phyloP scores from a whole-genome alignment of 2,329 filamentous ascomycete genomes.

The Amauroascus niger region DNA sequence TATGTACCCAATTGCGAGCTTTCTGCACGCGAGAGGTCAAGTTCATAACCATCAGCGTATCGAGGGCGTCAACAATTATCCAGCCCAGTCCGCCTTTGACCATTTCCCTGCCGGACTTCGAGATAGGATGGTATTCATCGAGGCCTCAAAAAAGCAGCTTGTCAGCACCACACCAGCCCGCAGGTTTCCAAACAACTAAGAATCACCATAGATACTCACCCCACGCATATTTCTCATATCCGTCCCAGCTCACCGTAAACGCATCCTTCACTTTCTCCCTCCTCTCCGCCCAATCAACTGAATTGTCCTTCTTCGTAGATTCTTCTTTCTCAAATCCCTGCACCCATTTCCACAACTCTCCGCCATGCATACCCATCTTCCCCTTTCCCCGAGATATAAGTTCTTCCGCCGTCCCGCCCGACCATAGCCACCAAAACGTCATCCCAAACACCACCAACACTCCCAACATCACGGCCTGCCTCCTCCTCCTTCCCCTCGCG shows the following conservation, averaged over 20 bases:
- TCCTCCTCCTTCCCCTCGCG: slow-evolving; percentile 42
- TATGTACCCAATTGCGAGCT: slow-evolving; percentile 80
- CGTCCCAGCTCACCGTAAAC: slow-evolving; percentile 85
- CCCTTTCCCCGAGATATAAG: background rate
- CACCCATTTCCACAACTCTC: slow-evolving; percentile 49
- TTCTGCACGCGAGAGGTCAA: slow-evolving; percentile 73
- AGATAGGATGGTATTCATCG: slow-evolving; percentile 78
- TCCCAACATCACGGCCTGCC: slow-evolving; percentile 50
- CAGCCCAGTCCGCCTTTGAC: slow-evolving; percentile 80
- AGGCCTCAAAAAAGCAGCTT: slow-evolving; percentile 47
- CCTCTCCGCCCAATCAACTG: slow-evolving; percentile 64
- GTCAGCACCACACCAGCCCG: background rate
- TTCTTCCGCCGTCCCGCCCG: slow-evolving; percentile 14
- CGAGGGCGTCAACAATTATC: slow-evolving; percentile 94
- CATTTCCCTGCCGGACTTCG: slow-evolving; percentile 75
- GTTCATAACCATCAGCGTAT: slow-evolving; percentile 98
- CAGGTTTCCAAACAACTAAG: background rate
- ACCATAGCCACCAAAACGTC: slow-evolving; percentile 55
- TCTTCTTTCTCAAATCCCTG: slow-evolving; percentile 26
- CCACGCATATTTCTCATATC: slow-evolving; percentile 89
- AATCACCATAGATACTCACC: slow-evolving; percentile 49
- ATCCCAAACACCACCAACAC: slow-evolving; percentile 48
- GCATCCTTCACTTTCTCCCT: slow-evolving; percentile 76
- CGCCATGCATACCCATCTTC: slow-evolving; percentile 25
- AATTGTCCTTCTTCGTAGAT: slow-evolving; percentile 27